Evolutionary conservation across 2,329 filamentous ascomycete genomes (phyloP).

Genomic region (Neoscytalidium dimidiatum): DNA sequence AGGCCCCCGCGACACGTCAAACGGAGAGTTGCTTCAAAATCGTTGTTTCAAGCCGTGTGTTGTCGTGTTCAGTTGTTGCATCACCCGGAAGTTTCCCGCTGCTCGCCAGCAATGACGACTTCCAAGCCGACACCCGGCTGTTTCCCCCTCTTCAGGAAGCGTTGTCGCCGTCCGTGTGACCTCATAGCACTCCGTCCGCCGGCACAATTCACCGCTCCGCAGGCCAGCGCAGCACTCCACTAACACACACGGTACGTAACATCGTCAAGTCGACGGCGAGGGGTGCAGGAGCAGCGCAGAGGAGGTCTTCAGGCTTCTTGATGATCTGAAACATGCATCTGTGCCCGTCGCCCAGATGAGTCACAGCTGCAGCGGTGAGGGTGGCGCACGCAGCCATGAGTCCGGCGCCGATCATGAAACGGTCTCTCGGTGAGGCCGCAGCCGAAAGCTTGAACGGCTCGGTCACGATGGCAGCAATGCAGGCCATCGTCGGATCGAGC

Average conservation of each 20-base stretch:
- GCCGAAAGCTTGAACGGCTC: slow-evolving; percentile 11
- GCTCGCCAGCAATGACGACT: slow-evolving; percentile 1
- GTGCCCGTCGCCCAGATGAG: slow-evolving; percentile 16
- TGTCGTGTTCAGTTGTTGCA: slow-evolving; percentile 8
- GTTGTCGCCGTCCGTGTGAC: not conserved
- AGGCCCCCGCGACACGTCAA: not conserved
- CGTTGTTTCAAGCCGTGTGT: not conserved
- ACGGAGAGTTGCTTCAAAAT: not conserved
- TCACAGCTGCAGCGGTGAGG: slow-evolving; percentile 17
- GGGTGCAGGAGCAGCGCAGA: slow-evolving; percentile 9
- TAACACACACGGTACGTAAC: not conserved
- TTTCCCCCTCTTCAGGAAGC: slow-evolving; percentile 2
- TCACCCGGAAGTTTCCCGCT: slow-evolving; percentile 4
- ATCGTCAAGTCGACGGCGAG: slow-evolving; percentile 1
- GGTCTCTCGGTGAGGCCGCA: slow-evolving; percentile 12
- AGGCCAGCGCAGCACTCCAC: slow-evolving; percentile 16
- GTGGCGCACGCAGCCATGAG: slow-evolving; percentile 11
- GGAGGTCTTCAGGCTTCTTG: slow-evolving; percentile 2
- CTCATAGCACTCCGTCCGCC: not conserved
- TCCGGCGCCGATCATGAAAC: slow-evolving; percentile 17
- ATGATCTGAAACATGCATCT: slow-evolving; percentile 17
- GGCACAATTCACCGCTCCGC: slow-evolving; percentile 14
- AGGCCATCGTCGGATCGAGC: slow-evolving; percentile 8
- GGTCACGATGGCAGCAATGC: slow-evolving; percentile 11
- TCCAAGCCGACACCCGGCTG: slow-evolving; percentile 2